Evolutionary conservation across 1,139 yeast genomes (phyloP), one percentile per base, ranked within the genome.

Genomic region (Torulaspora pretoriensis): DNA sequence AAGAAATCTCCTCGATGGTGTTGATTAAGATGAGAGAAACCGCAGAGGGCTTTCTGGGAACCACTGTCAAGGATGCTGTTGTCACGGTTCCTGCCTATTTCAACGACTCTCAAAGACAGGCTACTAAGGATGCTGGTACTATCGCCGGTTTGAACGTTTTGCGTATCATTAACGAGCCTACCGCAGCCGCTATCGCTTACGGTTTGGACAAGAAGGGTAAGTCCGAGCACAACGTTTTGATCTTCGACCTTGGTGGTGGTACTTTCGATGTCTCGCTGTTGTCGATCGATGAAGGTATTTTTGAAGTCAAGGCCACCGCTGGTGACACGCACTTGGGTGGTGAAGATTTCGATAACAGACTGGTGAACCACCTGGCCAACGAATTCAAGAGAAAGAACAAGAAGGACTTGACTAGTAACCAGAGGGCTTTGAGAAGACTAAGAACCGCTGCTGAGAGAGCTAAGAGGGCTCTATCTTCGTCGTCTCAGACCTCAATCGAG

Each of bases 301-400:
- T 89, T 70, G 95, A 89, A 72, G 97, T 89, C 63, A 87, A 88
- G 78, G 90, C 97, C 53, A 89, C 97, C 59, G 96, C 96, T 49
- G 97, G 97, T 83, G 96, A 89, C 74, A 89, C 97, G 56, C 97
- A 89, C 73, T 80, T 89, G 76, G 97, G 97, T 77, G 97, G 97
- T 78, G 96, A 89, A 71, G 92, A 83, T 70, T 83, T 83, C 64
- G 92, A 83, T 71, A 80, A 82, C 72, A 79, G 84, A 71, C 72
- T 83, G 63, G 84, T 83, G 51, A 83, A 73, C 68, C 82, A 76
- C 73, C 81, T 84, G 72, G 81, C 82, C 60, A 74, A 75, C 54
- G 92, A 84, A 66, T 84, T 84, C 77, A 81, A 83, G 80, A 80
- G 88, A 74, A 84, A 84, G 77, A 74, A 82, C 68, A 82, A 81